A percentile compares a stretch with the other conserved stretches of the same genome.
Evolutionary conservation across 176 grass and related monocot genomes (phyloP).

Genomic region (Ensete glaucum): DNA sequence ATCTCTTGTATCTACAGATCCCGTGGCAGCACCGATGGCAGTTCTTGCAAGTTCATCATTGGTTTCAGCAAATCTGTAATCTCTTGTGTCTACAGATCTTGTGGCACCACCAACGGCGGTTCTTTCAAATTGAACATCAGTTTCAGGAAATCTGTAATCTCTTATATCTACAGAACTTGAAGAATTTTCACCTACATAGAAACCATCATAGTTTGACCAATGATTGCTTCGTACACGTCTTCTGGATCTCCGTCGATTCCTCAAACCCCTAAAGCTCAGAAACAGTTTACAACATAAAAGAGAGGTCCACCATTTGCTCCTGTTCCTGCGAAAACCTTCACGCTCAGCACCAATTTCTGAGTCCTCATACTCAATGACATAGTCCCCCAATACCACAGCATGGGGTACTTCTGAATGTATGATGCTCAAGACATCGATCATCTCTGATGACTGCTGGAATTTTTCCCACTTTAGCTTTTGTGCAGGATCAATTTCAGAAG

Average conservation of each 20-base stretch:
- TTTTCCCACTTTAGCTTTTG: conserved; percentile 88
- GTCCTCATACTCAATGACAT: conserved; percentile 97
- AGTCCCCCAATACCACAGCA: conserved; percentile 83
- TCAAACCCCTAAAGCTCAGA: conserved; percentile 45
- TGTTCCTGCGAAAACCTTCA: conserved; percentile 53
- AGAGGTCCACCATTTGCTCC: conserved; percentile 70
- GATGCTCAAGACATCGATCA: conserved; percentile 92
- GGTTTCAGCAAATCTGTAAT: conserved; percentile 78
- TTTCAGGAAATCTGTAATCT: conserved; percentile 80
- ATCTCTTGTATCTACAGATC: conserved; percentile 68
- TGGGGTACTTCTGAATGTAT: conserved; percentile 86
- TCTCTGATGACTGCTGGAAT: conserved; percentile 93
- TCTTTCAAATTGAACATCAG: conserved; percentile 73
- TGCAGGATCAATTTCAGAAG: conserved; percentile 86
- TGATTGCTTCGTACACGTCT: conserved; percentile 30
- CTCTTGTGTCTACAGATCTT: conserved; percentile 65
- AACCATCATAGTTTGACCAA: conserved; percentile 49
- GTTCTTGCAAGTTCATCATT: conserved; percentile 75
- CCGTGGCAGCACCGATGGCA: conserved; percentile 9
- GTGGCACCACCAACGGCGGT: conserved; percentile 17
- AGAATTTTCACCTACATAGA: conserved; percentile 42
- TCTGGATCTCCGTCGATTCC: conserved; percentile 53
- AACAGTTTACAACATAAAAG: conserved; percentile 74
- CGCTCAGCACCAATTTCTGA: conserved; percentile 79
- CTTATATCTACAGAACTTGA: conserved; percentile 61